Conservation (phyloP, 2,329 filamentous ascomycete species). For the Dactylellina cionopaga region DNA sequence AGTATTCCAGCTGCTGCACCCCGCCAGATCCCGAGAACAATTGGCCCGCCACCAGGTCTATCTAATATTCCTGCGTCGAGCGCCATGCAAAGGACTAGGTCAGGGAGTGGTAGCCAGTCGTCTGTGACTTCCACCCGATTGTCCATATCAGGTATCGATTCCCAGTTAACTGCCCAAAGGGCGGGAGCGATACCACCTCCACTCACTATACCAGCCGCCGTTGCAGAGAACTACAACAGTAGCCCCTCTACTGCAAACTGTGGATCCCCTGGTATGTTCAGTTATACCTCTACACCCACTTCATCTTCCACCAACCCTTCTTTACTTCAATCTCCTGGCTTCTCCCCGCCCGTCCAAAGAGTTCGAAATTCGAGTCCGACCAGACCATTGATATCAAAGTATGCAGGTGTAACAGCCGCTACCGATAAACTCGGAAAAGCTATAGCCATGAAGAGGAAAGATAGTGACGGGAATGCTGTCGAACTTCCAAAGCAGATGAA, state of each 20-base stretch:
- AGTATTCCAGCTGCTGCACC: slow-evolving; percentile 6
- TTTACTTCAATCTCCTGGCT: slow-evolving; percentile 48
- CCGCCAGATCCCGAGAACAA: slow-evolving; percentile 30
- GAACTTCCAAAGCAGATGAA: slow-evolving; percentile 37
- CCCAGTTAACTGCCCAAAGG: slow-evolving; percentile 23
- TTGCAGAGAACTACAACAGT: slow-evolving; percentile 51
- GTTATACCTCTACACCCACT: slow-evolving; percentile 52
- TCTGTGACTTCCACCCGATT: slow-evolving; percentile 29
- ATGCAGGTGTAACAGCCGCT: slow-evolving; percentile 49
- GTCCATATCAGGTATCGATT: slow-evolving; percentile 35
- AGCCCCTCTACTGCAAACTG: slow-evolving; percentile 52
- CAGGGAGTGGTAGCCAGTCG: slow-evolving; percentile 44
- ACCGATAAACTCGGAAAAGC: slow-evolving; percentile 47
- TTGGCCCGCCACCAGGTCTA: slow-evolving; percentile 32
- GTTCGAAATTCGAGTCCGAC: slow-evolving; percentile 48
- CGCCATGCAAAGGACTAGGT: slow-evolving; percentile 40
- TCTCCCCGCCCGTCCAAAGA: slow-evolving; percentile 45
- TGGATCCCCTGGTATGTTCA: slow-evolving; percentile 53
- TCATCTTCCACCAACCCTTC: slow-evolving; percentile 51
- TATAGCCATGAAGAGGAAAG: slow-evolving; percentile 44
- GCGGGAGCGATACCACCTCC: slow-evolving; percentile 43
- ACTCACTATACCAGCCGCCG: slow-evolving; percentile 50
- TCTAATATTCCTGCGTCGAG: slow-evolving; percentile 15
- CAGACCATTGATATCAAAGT: slow-evolving; percentile 52
- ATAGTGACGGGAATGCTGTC: slow-evolving; percentile 22